These are phyloP conservation scores for Melanogaster broomeanus DNA, from an alignment of 768 basidiomycete genomes.

Conservation along the genomic window DNA sequence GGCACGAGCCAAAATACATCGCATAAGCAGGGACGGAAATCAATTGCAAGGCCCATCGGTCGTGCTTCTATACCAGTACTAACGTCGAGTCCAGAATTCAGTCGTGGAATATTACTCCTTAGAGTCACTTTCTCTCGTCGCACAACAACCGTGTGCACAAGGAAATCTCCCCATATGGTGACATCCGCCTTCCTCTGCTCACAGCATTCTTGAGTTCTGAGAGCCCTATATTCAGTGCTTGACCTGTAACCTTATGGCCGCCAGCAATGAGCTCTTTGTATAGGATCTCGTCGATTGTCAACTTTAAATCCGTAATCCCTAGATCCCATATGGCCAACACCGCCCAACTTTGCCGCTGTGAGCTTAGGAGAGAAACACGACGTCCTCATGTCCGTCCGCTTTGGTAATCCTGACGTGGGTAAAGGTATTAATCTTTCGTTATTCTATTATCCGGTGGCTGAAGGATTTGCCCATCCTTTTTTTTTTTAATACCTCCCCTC, in stretches of 20 bases:
- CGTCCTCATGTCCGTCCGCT: conserved; percentile 26
- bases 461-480: conserved; percentile 18
- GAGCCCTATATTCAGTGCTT: not conserved
- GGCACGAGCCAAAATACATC: not conserved
- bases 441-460: not conserved
- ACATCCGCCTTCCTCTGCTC: too few relatives aligned
- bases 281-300: conserved; percentile 16
- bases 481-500: conserved; percentile 9
- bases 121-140: not conserved
- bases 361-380: conserved; percentile 16
- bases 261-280: conserved; percentile 14
- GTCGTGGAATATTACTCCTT: not conserved
- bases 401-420: conserved; percentile 13
- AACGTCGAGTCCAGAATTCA: not conserved
- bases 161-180: too few relatives aligned
- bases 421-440: conserved; percentile 3
- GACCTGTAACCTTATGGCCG: not conserved
- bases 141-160: not conserved
- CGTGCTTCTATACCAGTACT: not conserved
- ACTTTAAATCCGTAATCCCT: conserved; percentile 24
- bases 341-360: conserved; percentile 4
- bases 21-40: conserved; percentile 2
- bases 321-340: conserved; percentile 18
- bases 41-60: not conserved
- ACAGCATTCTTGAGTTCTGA: too few relatives aligned